Base-by-base conservation (phyloP, 2,329 filamentous ascomycete species). In the Venturia asperata region DNA sequence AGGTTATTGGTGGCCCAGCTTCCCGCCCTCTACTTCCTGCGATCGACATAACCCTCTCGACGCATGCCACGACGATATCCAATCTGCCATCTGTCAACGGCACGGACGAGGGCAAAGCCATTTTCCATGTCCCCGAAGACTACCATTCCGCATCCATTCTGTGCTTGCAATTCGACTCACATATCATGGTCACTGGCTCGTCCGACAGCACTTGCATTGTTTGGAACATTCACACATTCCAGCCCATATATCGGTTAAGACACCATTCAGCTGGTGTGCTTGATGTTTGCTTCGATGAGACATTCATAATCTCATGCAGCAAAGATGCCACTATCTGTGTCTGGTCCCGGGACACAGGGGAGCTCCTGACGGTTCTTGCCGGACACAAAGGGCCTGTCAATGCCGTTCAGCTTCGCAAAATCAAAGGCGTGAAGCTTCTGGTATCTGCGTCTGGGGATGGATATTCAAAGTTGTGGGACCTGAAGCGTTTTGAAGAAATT, bases 371-470 rank as follows among this genome's bases (percentile, higher is more conserved):
- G 71, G 89, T 90, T 71, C 83, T 99, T 61, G 84, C 85, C 43
- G 94, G 93, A 9, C 94, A 99, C 76, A 83, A 86, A 1, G 94
- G 94, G 0, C 94, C 94, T 1, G 94, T 99, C 70, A 99, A 99
- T 73, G 92, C 94, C 1, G 92, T 99, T 5, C 93, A 97, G 78
- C 85, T 99, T 75, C 89, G 93, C 64, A 93, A 92, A 11, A 62
- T 61, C 42, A 27, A 62, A 24, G 56, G 56, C 55, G 21, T 34
- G 67, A 93, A 96, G 77, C 88, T 92, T 7, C 87, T 97, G 61
- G 92, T 97, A 39, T 96, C 90, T 61, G 96, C 94, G 73, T 94
- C 90, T 65, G 94, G 94, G 65, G 94, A 99, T 76, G 94, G 94
- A 70, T 84, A 89, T 62, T 92, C 96, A 68, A 96, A 95, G 79